Percentiles rank a stretch among this genome's conserved stretches.
Evolutionary conservation across 2,329 filamentous ascomycete species (phyloP).

Genomic region (Diaporthe sp.): DNA sequence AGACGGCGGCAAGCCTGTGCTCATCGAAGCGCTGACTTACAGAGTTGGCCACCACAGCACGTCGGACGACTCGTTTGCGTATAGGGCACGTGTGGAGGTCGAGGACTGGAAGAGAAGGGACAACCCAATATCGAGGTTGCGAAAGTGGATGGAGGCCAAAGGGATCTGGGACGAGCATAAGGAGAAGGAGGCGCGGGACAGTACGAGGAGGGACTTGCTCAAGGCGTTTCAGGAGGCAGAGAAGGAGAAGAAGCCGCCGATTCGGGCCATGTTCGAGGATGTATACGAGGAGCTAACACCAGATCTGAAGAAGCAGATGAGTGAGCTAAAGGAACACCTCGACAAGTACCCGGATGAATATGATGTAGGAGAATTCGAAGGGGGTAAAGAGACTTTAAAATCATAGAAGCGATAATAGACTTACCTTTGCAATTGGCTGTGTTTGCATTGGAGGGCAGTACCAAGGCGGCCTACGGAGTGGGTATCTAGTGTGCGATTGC

Average conservation of each 20-base stretch:
- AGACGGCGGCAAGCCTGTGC: slow-evolving; percentile 83
- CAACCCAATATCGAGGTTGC: slow-evolving; percentile 54
- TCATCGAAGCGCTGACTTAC: slow-evolving; percentile 98
- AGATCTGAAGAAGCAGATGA: slow-evolving; percentile 75
- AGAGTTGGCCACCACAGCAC: slow-evolving; percentile 97
- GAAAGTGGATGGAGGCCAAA: slow-evolving; percentile 83
- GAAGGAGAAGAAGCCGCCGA: slow-evolving; percentile 82
- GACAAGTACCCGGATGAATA: slow-evolving; percentile 94
- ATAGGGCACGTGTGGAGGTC: slow-evolving; percentile 92
- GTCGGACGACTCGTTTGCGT: slow-evolving; percentile 96
- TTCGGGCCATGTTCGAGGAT: slow-evolving; percentile 84
- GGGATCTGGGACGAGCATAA: slow-evolving; percentile 87
- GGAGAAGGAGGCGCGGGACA: slow-evolving; percentile 70
- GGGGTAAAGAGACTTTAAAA: slow-evolving; percentile 49
- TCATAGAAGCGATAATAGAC: slow-evolving; percentile 34
- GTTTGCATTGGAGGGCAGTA: background rate
- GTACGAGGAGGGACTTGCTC: slow-evolving; percentile 72
- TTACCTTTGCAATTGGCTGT: background rate
- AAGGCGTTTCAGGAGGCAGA: slow-evolving; percentile 88
- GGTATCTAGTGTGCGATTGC: background rate
- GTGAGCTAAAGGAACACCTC: slow-evolving; percentile 80
- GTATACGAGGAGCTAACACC: slow-evolving; percentile 88
- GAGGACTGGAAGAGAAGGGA: slow-evolving; percentile 80
- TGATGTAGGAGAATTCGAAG: slow-evolving; percentile 64
- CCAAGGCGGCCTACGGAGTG: background rate